Percentiles rank a stretch among this genome's conserved stretches.
Evolutionary conservation across 1,284 basidiomycete species (phyloP).

Genomic region (Mycosarcoma maydis): DNA sequence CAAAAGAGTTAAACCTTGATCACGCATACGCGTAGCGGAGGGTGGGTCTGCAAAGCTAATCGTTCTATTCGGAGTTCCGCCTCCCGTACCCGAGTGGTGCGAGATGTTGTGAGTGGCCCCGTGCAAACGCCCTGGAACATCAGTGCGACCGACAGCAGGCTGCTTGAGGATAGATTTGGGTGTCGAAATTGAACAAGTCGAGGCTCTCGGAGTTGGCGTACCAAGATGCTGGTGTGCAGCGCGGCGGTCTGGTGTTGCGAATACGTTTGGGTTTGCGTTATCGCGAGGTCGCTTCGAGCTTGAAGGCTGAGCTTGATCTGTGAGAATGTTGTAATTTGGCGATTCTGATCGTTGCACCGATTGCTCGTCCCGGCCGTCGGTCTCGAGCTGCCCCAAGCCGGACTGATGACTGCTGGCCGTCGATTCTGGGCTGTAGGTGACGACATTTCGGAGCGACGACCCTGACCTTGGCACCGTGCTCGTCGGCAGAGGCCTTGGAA

Average conservation of each 20-base stretch:
- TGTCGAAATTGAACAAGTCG: constrained; percentile 26
- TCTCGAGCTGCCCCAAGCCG: constrained; percentile 4
- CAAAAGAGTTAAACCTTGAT: constrained; percentile 28
- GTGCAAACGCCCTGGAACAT: constrained; percentile 4
- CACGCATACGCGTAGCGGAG: constrained; percentile 15
- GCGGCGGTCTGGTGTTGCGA: constrained; percentile 34
- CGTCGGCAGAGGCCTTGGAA: constrained; percentile 8
- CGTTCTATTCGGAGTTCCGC: constrained; percentile 43
- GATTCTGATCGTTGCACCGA: constrained; percentile 3
- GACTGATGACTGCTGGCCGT: constrained; percentile 37
- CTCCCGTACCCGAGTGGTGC: constrained; percentile 11
- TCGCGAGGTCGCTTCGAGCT: constrained; percentile 16
- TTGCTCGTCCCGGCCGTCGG: constrained; percentile 14
- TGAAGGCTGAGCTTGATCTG: constrained; percentile 16
- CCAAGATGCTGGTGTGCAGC: constrained; percentile 14
- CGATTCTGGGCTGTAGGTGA: constrained; percentile 45
- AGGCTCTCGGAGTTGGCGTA: constrained; percentile 31
- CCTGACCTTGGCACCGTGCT: constrained; percentile 38
- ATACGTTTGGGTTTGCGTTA: constrained; percentile 6
- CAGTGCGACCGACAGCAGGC: constrained; percentile 20
- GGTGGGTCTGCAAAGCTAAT: constrained; percentile 49
- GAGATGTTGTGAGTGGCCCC: constrained; percentile 20
- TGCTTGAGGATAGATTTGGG: constrained; percentile 48
- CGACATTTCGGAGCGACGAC: constrained; percentile 42
- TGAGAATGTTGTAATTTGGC: not conserved